Evolutionary conservation across 495 filamentous ascomycete genomes (phyloP).

Genomic region (Talaromyces borbonicus): DNA sequence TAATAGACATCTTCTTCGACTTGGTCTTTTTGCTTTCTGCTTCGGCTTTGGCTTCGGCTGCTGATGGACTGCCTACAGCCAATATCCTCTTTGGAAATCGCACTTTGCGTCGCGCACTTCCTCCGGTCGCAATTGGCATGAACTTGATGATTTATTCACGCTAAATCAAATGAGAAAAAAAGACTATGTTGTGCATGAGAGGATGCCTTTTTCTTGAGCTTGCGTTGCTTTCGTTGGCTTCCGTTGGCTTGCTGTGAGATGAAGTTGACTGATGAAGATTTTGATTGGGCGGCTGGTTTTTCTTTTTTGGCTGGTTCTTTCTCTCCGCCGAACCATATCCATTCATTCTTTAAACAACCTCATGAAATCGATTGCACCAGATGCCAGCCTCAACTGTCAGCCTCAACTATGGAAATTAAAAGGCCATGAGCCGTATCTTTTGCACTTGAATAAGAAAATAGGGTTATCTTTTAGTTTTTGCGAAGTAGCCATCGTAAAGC

Average conservation of each 20-base stretch:
- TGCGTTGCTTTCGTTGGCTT: no score
- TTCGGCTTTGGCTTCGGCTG: not conserved
- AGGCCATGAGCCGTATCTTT: no score
- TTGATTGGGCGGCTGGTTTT: not conserved
- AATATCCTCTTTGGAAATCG: conserved; percentile 2
- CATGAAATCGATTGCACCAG: no score
- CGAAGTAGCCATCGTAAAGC: no score
- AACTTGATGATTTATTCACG: conserved; percentile 1
- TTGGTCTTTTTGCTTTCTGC: not conserved
- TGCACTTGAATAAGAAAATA: no score
- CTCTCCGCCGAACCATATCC: not conserved
- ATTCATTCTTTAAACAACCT: not conserved
- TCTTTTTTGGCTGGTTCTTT: not conserved
- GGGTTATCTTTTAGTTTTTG: no score
- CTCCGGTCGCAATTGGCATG: conserved; percentile 3
- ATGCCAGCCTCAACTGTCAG: no score
- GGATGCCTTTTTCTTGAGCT: conserved; percentile 6
- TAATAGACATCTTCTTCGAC: conserved; percentile 9
- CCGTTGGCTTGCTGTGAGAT: no score
- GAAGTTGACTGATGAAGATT: conserved; percentile 2
- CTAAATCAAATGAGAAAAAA: not conserved
- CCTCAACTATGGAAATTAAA: no score
- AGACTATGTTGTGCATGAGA: no score
- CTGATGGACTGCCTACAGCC: not conserved
- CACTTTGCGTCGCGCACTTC: not conserved